These are phyloP conservation scores for Polygonum maritimum DNA, from an alignment of 148 eudicot species.

Conservation along the genomic window DNA sequence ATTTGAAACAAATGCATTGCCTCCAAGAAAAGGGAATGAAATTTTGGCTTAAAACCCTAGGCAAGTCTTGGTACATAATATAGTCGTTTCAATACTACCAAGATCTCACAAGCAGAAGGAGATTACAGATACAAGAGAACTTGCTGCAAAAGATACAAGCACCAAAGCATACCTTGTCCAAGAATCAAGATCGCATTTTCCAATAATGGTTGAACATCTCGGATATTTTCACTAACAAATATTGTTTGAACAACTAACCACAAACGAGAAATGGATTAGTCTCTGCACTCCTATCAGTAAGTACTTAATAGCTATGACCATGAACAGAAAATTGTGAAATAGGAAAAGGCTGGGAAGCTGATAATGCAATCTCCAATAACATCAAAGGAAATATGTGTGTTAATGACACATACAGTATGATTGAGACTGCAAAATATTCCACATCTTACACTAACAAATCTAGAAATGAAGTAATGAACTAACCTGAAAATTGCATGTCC, in stretches of 20 bases:
- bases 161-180: slow-evolving; percentile 61
- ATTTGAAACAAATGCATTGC: neutral
- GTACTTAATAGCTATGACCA: neutral
- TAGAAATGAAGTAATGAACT: slow-evolving; percentile 5
- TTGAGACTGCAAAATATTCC: neutral
- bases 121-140: neutral
- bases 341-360: neutral
- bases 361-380: neutral
- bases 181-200: slow-evolving; percentile 62
- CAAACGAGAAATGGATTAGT: slow-evolving; percentile 5
- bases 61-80: neutral
- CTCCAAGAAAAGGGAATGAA: neutral
- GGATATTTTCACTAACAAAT: slow-evolving; percentile 71
- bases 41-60: neutral
- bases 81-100: neutral
- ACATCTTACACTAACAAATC: neutral
- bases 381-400: neutral
- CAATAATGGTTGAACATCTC: slow-evolving; percentile 54
- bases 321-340: neutral
- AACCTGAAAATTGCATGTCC: slow-evolving; percentile 54
- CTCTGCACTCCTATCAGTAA: neutral
- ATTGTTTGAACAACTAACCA: slow-evolving; percentile 54
- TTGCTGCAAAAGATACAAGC: neutral
- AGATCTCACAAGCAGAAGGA: neutral
- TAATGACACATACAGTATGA: neutral